A percentile compares a stretch with the other conserved stretches of the same genome.
Evolutionary conservation across 225 moss, liverwort and hornwort species (phyloP).

Genomic region (Bryum argenteum): DNA sequence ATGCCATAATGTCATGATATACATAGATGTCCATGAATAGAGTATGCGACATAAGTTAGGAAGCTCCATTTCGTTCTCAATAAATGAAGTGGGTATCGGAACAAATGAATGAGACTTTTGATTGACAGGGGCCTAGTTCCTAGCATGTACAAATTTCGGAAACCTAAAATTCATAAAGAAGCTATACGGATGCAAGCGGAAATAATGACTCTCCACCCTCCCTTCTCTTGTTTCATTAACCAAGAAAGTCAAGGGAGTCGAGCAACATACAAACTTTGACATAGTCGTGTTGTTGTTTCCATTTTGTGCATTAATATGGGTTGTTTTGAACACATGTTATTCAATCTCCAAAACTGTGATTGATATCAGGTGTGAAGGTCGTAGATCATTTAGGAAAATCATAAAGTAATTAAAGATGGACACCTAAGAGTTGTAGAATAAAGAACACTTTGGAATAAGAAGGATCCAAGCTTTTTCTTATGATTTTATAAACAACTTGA

Average conservation of each 20-base stretch:
- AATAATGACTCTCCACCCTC: neutral
- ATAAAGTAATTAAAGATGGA: neutral
- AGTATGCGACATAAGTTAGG: too few relatives aligned
- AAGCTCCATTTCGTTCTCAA: too few relatives aligned
- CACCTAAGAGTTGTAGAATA: neutral
- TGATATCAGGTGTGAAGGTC: neutral
- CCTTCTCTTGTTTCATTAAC: slow-evolving; percentile 6
- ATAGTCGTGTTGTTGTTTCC: neutral
- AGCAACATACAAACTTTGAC: neutral
- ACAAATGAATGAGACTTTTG: too few relatives aligned
- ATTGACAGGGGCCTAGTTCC: slow-evolving; percentile 38
- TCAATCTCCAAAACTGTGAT: too few relatives aligned
- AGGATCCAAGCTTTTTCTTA: too few relatives aligned
- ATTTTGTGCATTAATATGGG: neutral
- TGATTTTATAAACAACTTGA: too few relatives aligned
- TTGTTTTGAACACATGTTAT: slow-evolving; percentile 3
- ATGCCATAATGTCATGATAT: too few relatives aligned
- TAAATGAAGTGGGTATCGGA: slow-evolving; percentile 3
- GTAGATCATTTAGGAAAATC: neutral
- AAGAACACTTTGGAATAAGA: too few relatives aligned
- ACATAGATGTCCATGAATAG: too few relatives aligned
- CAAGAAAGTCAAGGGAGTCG: neutral
- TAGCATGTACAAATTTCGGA: slow-evolving; percentile 33
- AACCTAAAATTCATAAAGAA: slow-evolving; percentile 13
- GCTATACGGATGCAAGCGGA: slow-evolving; percentile 5